These are phyloP conservation scores for Aphelidium insulamus DNA, from an alignment of 371 early-diverging fungal species.

Conservation along the genomic window DNA sequence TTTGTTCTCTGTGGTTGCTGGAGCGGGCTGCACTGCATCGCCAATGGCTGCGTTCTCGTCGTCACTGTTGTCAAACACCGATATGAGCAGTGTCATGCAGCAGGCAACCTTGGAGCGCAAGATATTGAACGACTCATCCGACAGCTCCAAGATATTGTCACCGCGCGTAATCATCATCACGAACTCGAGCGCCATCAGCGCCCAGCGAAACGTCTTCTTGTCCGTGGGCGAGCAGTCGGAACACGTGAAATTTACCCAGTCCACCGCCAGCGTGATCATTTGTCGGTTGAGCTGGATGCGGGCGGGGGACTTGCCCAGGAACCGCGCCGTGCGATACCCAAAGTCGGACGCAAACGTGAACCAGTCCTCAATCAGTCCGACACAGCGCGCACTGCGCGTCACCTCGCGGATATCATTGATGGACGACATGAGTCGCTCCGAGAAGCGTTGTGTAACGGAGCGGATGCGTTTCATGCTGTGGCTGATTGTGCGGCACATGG, in stretches of 20 bases:
- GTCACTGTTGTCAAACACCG: constrained; percentile 46
- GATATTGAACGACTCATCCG: constrained; percentile 39
- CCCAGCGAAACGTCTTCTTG: constrained; percentile 69
- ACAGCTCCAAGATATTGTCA: constrained; percentile 36
- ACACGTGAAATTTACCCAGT: constrained; percentile 60
- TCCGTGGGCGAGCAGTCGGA: constrained; percentile 54
- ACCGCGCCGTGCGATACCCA: constrained; percentile 37
- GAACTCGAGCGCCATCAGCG: constrained; percentile 60
- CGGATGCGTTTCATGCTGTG: constrained; percentile 31
- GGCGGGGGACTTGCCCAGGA: constrained; percentile 20
- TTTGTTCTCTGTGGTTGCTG: too few species aligned
- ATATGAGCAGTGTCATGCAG: constrained; percentile 44
- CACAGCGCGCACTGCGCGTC: constrained; percentile 25
- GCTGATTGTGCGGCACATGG: constrained; percentile 30
- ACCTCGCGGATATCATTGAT: constrained; percentile 25
- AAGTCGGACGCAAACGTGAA: constrained; percentile 64
- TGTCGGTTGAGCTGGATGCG: constrained; percentile 24
- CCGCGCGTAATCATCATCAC: constrained; percentile 56
- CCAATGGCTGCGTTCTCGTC: too few species aligned
- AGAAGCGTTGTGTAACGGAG: constrained; percentile 33
- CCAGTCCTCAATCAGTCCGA: constrained; percentile 55
- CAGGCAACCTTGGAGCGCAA: constrained; percentile 31
- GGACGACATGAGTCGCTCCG: constrained; percentile 25
- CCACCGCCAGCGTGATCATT: constrained; percentile 55
- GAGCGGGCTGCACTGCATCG: too few species aligned